These are phyloP conservation scores for Linderina pennispora DNA, from an alignment of 192 early-diverging fungal genomes.

Conservation along the genomic window DNA sequence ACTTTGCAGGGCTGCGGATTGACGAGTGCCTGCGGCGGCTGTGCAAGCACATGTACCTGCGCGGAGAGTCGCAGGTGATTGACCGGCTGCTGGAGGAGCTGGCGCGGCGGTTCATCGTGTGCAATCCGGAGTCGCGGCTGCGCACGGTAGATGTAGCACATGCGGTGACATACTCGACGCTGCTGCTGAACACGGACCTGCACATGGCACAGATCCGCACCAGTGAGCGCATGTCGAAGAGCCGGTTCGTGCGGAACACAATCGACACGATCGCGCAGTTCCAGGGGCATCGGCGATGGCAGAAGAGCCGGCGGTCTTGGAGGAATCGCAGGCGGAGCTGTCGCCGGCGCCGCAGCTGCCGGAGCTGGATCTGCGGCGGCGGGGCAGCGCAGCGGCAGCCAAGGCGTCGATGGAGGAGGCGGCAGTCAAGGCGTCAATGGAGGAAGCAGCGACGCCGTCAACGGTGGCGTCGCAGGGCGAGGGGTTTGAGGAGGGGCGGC, in stretches of 20 bases:
- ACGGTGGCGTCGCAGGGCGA: not conserved
- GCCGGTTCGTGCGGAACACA: slow-evolving; percentile 68
- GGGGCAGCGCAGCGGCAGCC: not conserved
- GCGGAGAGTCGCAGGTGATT: slow-evolving; percentile 90
- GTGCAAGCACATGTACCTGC: slow-evolving; percentile 72
- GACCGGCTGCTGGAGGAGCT: slow-evolving; percentile 84
- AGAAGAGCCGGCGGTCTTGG: too few relatives aligned
- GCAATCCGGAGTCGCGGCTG: slow-evolving; percentile 60
- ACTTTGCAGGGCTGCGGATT: slow-evolving; percentile 61
- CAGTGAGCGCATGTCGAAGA: slow-evolving; percentile 66
- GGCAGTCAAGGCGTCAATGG: too few relatives aligned
- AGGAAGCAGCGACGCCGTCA: slow-evolving; percentile 3
- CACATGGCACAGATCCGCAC: slow-evolving; percentile 71
- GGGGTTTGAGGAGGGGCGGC: slow-evolving; percentile 11
- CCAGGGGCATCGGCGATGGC: too few relatives aligned
- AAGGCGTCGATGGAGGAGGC: too few relatives aligned
- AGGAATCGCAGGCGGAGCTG: too few relatives aligned
- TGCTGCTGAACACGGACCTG: slow-evolving; percentile 91
- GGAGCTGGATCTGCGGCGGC: slow-evolving; percentile 31
- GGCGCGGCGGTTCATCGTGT: slow-evolving; percentile 75
- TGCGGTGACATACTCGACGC: slow-evolving; percentile 75
- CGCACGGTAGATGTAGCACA: slow-evolving; percentile 69
- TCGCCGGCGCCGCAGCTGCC: slow-evolving; percentile 43
- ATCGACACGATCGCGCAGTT: slow-evolving; percentile 50
- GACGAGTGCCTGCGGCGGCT: slow-evolving; percentile 77